phyloP scores from a whole-genome alignment of 108 stramenopile species.

The Cyclotella choctawhatcheeana region DNA sequence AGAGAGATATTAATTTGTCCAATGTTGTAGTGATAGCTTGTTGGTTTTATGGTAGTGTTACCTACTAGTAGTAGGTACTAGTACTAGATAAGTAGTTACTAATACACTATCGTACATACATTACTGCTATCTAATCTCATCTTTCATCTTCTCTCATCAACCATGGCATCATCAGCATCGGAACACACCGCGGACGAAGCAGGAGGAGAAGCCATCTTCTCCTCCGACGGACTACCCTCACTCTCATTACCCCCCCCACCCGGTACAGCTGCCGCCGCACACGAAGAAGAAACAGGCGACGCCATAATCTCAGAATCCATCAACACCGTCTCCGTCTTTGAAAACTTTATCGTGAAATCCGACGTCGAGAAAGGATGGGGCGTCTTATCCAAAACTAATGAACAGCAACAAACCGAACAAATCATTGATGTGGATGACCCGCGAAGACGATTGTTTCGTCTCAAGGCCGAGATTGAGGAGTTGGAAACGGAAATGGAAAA shows the following conservation, averaged over 20 bases:
- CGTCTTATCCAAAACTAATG: constrained; percentile 3
- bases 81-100: too few species aligned
- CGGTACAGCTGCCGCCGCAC: constrained; percentile 8
- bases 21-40: too few species aligned
- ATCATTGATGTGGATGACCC: constrained; percentile 28
- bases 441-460: constrained; percentile 24
- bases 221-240: constrained; percentile 75
- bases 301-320: constrained; percentile 20
- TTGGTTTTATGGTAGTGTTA: too few species aligned
- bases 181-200: constrained; percentile 68
- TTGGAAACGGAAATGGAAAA: constrained; percentile 22
- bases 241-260: constrained; percentile 53
- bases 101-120: too few species aligned
- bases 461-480: constrained; percentile 41
- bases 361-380: constrained; percentile 17
- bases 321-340: constrained; percentile 18
- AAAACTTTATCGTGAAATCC: constrained; percentile 23
- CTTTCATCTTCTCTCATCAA: too few species aligned
- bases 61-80: too few species aligned
- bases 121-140: too few species aligned
- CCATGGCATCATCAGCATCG: not conserved
- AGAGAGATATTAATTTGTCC: too few species aligned
- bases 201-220: constrained; percentile 82
- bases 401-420: not conserved
- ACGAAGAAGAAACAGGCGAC: constrained; percentile 15